A percentile compares a stretch with the other conserved stretches of the same genome.
Conservation (phyloP, 345 rosid species). For the Turritis glabra region DNA sequence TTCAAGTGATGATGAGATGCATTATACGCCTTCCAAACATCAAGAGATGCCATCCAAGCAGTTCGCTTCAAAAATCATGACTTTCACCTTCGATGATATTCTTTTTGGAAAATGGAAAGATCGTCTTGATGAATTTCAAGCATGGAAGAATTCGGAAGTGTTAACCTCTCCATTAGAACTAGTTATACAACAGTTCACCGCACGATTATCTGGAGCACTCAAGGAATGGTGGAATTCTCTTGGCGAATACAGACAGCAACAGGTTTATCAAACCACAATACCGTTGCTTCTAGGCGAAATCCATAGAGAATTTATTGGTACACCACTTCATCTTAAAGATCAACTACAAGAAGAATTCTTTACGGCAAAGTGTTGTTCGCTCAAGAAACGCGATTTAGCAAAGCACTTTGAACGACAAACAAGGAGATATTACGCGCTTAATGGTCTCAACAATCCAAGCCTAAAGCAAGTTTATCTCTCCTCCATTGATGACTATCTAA, state of each 20-base stretch:
- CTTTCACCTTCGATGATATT: neutral
- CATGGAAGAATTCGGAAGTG: neutral
- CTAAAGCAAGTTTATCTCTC: neutral
- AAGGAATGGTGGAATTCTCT: neutral
- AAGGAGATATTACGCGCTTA: neutral
- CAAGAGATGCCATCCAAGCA: neutral
- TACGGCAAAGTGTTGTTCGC: neutral
- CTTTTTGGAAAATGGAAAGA: neutral
- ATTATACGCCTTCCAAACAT: accelerated
- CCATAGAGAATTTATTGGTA: no score
- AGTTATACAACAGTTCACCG: neutral
- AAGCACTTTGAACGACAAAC: neutral
- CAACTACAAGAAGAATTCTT: neutral
- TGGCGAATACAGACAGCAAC: neutral
- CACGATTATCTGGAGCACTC: neutral
- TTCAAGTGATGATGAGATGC: neutral
- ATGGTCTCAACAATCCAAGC: no score
- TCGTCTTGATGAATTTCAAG: neutral
- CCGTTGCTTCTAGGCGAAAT: no score
- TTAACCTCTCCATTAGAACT: neutral
- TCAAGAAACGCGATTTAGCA: neutral
- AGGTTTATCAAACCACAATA: no score
- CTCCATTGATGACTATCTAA: neutral
- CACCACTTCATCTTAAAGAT: neutral
- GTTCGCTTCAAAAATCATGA: neutral